These are phyloP conservation scores for Umbelopsis sp. DNA, from an alignment of 192 early-diverging fungal genomes.

Conservation along the genomic window DNA sequence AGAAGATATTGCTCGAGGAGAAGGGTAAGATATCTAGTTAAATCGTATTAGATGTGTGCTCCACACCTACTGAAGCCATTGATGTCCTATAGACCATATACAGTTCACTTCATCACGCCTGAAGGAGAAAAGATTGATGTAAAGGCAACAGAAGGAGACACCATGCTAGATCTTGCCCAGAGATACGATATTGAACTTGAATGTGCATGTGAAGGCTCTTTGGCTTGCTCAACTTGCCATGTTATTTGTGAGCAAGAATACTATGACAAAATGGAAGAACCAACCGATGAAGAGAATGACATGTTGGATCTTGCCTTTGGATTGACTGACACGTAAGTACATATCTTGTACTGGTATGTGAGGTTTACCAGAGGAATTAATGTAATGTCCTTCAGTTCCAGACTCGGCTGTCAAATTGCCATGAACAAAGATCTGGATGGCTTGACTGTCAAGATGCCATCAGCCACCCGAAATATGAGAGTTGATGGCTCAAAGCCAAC, in stretches of 20 bases:
- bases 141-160: slow-evolving; percentile 81
- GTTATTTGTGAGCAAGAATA: slow-evolving; percentile 82
- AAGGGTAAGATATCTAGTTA: slow-evolving; percentile 17
- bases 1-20: slow-evolving; percentile 25
- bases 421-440: slow-evolving; percentile 88
- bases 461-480: slow-evolving; percentile 89
- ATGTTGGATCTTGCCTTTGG: slow-evolving; percentile 98
- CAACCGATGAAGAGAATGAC: slow-evolving; percentile 96
- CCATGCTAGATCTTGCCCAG: slow-evolving; percentile 90
- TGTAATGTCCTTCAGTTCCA: slow-evolving; percentile 53
- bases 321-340: slow-evolving; percentile 88
- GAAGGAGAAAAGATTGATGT: slow-evolving; percentile 80
- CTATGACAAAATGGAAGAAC: slow-evolving; percentile 87
- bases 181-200: slow-evolving; percentile 91
- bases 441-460: slow-evolving; percentile 84
- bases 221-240: slow-evolving; percentile 96
- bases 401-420: slow-evolving; percentile 91
- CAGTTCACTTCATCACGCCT: slow-evolving; percentile 83
- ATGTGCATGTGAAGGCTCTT: slow-evolving; percentile 95
- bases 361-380: not conserved
- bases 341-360: too few species aligned
- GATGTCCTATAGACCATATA: slow-evolving; percentile 36
- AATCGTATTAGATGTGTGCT: too few species aligned
- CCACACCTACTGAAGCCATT: too few species aligned
- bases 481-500: slow-evolving; percentile 60